Base-by-base conservation (phyloP, 768 basidiomycete genomes). In the Tricholomella constricta region DNA sequence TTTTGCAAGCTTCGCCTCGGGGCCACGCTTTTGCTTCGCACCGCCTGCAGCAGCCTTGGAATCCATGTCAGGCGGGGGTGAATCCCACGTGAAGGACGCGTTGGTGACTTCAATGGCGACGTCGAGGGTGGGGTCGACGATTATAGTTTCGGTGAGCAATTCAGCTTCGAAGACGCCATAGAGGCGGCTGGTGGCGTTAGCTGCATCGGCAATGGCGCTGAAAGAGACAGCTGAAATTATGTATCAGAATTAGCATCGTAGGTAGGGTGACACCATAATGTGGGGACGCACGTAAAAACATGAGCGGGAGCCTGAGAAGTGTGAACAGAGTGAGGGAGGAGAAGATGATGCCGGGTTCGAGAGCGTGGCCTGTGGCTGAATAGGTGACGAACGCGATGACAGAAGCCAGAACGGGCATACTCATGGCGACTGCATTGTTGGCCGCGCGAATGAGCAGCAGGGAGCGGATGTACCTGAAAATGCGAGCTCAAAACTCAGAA, bases 81-180 rank as follows among this genome's bases (percentile, higher is more conserved):
- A 79, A 61, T 97, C 94, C 95, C 95, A 98, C 1, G 84, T 84
- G 71, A 96, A 96, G 10, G 84, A 79, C 5, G 84, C 93, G 48
- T 79, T 76, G 43, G 81, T 73, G 40, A 91, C 80, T 51, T 79
- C 77, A 48, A 97, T 62, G 2, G 92, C 95, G 27, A 73, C 68
- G n/a, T 82, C 74, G 25, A 89, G 65, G 12, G 74, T 63, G 1
- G 68, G 67, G 60, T 94, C 84, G 14, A 84, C 70, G 4, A 73
- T 62, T 46, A 82, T 78, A 0, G 77, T 79, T 42, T 88, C 83
- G 3, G 80, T 76, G 6, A 90, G 73, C 6, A 83, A 72, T 65
- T 98, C 94, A 1, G 93, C 92, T 46, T 87, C 86, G 64, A 96
- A 96, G 22, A 94, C 89, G 11, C 79, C 85, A 56, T 82, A 77